phyloP scores from a whole-genome alignment of 306 rosid genomes.

The Dicorynia guianensis region DNA sequence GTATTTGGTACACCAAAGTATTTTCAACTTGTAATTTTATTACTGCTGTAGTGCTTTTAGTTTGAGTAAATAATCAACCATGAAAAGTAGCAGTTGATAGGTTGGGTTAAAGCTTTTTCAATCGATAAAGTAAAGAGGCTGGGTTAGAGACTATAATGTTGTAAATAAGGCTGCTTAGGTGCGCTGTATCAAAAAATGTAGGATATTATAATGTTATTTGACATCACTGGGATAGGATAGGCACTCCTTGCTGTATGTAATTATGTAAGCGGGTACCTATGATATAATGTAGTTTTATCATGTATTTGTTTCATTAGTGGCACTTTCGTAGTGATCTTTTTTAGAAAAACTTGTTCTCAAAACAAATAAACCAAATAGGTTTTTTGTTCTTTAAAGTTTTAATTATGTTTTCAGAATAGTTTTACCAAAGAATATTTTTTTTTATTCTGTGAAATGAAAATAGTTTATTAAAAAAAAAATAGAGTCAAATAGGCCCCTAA shows the following conservation, averaged over 20 bases:
- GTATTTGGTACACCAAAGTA: background rate
- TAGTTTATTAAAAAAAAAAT: too few species aligned
- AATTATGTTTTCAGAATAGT: too few species aligned
- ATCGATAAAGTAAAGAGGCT: background rate
- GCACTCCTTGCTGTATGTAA: too few species aligned
- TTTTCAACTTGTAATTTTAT: slow-evolving; percentile 17
- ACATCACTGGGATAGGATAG: background rate
- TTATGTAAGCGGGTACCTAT: background rate
- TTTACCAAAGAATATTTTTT: too few species aligned
- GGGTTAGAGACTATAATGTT: slow-evolving; percentile 12
- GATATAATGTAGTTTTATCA: slow-evolving; percentile 24
- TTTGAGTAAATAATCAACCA: slow-evolving; percentile 9
- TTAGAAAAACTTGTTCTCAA: too few species aligned
- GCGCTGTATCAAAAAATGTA: background rate
- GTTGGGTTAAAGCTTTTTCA: slow-evolving; percentile 22
- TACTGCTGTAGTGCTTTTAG: background rate
- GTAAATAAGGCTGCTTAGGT: slow-evolving; percentile 14
- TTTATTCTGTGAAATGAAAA: too few species aligned
- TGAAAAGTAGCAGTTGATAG: slow-evolving; percentile 16
- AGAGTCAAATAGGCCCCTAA: too few species aligned
- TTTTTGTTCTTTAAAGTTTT: too few species aligned
- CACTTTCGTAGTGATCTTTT: too few species aligned
- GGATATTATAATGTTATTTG: slow-evolving; percentile 19
- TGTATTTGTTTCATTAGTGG: background rate
- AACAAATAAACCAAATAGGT: too few species aligned